phyloP scores from a whole-genome alignment of 192 early-diverging fungal genomes.

The Coemansia asiatica region DNA sequence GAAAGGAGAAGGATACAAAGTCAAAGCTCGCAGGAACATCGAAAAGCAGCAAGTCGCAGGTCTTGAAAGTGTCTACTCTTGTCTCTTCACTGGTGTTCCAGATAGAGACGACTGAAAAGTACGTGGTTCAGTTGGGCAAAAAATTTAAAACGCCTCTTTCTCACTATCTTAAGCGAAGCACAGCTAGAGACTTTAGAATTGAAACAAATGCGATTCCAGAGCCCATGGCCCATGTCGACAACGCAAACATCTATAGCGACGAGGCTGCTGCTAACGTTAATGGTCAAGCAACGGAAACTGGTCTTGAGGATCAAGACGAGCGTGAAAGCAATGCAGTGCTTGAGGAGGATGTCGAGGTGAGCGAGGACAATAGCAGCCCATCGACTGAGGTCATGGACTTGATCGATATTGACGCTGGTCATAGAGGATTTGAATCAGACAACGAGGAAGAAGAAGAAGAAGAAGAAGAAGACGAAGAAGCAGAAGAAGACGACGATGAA shows the following conservation, averaged over 20 bases:
- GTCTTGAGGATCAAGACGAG: conserved; percentile 26
- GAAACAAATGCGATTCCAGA: conserved; percentile 49
- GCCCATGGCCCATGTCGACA: background rate
- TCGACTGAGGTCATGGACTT: conserved; percentile 10
- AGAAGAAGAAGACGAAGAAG: background rate
- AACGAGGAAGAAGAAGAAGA: conserved; percentile 6
- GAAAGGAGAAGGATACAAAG: conserved; percentile 14
- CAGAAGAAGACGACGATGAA: background rate
- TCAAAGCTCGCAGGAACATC: background rate
- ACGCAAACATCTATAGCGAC: no score
- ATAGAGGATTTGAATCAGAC: background rate
- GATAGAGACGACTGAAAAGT: conserved; percentile 76
- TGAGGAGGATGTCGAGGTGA: conserved; percentile 17
- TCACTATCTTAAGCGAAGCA: conserved; percentile 75
- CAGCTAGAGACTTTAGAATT: conserved; percentile 77
- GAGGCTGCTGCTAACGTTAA: background rate
- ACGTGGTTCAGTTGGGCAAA: conserved; percentile 66
- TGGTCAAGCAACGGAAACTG: background rate
- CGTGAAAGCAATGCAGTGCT: conserved; percentile 25
- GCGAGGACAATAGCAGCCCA: conserved; percentile 9
- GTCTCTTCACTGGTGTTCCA: conserved; percentile 72
- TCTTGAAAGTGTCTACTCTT: conserved; percentile 69
- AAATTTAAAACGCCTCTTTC: conserved; percentile 73
- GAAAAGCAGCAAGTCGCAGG: conserved; percentile 49
- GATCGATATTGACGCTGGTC: conserved; percentile 8